These are phyloP conservation scores for Zopfia rhizophila DNA, from an alignment of 2,329 filamentous ascomycete genomes.

Conservation along the genomic window DNA sequence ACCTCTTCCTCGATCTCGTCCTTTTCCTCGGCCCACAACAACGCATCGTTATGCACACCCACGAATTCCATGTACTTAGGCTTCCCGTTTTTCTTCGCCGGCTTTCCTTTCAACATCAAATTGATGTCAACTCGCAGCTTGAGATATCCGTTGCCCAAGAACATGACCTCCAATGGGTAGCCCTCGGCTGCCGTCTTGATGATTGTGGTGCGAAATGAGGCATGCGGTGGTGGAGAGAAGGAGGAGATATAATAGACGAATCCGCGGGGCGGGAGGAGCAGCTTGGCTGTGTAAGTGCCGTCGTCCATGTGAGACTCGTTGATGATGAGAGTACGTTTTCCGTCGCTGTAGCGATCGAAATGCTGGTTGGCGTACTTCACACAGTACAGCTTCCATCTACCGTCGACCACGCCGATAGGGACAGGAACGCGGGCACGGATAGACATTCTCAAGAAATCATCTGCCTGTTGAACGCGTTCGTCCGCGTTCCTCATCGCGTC, in stretches of 20 bases:
- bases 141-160: conserved; percentile 43
- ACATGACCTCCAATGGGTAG: conserved; percentile 38
- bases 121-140: conserved; percentile 37
- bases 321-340: conserved; percentile 37
- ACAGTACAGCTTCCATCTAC: conserved; percentile 41
- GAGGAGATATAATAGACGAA: conserved; percentile 29
- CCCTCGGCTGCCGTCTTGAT: conserved; percentile 34
- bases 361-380: conserved; percentile 35
- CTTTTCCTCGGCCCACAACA: conserved; percentile 23
- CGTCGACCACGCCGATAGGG: conserved; percentile 34
- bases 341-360: conserved; percentile 40
- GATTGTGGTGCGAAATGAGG: conserved; percentile 32
- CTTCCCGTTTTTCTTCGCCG: conserved; percentile 20
- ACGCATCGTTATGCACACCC: conserved; percentile 29
- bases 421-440: conserved; percentile 36
- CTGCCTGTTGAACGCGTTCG: conserved; percentile 14
- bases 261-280: conserved; percentile 40
- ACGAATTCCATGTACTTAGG: conserved; percentile 35
- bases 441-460: conserved; percentile 29
- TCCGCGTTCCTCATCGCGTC: conserved; percentile 14
- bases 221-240: conserved; percentile 40
- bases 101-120: conserved; percentile 39
- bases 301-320: conserved; percentile 23
- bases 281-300: conserved; percentile 33
- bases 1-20: conserved; percentile 29